Evolutionary conservation across 78 protist species (phyloP), one percentile per base, ranked within the genome.

Genomic region (Dictyostelium firmibasis): DNA sequence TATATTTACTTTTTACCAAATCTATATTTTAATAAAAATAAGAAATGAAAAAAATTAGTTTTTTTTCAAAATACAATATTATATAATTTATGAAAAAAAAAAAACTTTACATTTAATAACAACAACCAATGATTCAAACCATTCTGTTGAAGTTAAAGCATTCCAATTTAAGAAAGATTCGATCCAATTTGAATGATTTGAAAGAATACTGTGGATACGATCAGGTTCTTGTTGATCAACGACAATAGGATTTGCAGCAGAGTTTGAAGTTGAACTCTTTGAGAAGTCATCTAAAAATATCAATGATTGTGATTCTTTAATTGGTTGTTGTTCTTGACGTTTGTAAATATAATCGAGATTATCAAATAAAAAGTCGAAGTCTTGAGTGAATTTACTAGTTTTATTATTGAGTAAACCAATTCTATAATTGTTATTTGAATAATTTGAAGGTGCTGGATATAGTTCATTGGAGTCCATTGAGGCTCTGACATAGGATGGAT

Each of bases 131-230:
- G 92, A 43, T 7, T 86, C 78, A 27, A 44, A 75, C 84, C 85
- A 86, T 33, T 86, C 78, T 14, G 62, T 13, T 14, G 23, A 31
- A 11, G 43, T 33, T 27, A 72, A 27, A 16, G 43, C 33, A 62
- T 47, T 47, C 92, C 92, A 85, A 50, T 18, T 11, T 5, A 86
- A 38, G 18, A 86, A 77, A 0, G 27, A n/a, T 33, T 77, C 47
- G 18, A 75, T 41, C 92, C 92, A 86, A 36, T 5, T 72, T 18
- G 33, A 31, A 14, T 77, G 67, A 77, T 75, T 77, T 11, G 53
- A 33, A 27, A 86, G 53, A 20, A 86, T 86, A 53, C 50, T 35
- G 3, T 36, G 20, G 23, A n/a, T 27, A 50, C 38, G 31, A 67
- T 25, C 23, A 9, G 36, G n/a, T 47, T 82, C 86, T 31, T 84